These are phyloP conservation scores for Ophiostoma piceae DNA, from an alignment of 2,329 filamentous ascomycete species.

Conservation along the genomic window DNA sequence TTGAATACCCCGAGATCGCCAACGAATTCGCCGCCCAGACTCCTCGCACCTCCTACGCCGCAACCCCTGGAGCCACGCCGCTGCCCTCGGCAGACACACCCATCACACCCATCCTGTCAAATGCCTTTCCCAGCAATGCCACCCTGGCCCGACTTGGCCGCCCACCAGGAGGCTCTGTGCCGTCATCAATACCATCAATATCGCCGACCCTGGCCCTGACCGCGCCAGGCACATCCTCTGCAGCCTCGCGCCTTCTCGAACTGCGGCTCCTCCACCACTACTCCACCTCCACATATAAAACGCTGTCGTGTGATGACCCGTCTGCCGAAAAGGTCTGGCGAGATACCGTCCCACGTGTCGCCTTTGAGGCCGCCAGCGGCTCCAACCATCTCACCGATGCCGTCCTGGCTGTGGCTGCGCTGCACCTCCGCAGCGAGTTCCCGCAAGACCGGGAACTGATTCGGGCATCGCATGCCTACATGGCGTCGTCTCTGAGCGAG, in stretches of 20 bases:
- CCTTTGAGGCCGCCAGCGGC: conserved; percentile 45
- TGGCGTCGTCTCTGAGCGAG: conserved; percentile 57
- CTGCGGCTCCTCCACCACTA: conserved; percentile 61
- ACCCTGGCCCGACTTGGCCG: conserved; percentile 16
- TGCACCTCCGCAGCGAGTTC: conserved; percentile 53
- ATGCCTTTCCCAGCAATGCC: conserved; percentile 25
- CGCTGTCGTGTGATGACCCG: conserved; percentile 50
- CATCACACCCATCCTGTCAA: conserved; percentile 27
- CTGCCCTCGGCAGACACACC: conserved; percentile 25
- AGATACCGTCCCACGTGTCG: conserved; percentile 54
- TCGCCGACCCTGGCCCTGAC: conserved; percentile 33
- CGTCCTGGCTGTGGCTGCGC: conserved; percentile 58
- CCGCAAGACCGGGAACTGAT: conserved; percentile 57
- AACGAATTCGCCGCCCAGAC: conserved; percentile 39
- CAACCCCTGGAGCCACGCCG: conserved; percentile 15
- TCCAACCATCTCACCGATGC: conserved; percentile 57
- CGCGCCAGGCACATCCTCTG: conserved; percentile 34
- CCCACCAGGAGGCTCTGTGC: conserved; percentile 28
- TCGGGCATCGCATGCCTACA: conserved; percentile 59
- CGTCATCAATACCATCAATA: conserved; percentile 33
- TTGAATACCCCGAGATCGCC: conserved; percentile 49
- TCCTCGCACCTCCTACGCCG: conserved; percentile 16
- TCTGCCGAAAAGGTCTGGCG: conserved; percentile 55
- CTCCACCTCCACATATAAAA: conserved; percentile 55
- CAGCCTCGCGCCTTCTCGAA: conserved; percentile 49